A percentile compares a stretch with the other conserved stretches of the same genome.
Evolutionary conservation across 352 stramenopile genomes (phyloP).

Genomic region (Pythium aristosporum): DNA sequence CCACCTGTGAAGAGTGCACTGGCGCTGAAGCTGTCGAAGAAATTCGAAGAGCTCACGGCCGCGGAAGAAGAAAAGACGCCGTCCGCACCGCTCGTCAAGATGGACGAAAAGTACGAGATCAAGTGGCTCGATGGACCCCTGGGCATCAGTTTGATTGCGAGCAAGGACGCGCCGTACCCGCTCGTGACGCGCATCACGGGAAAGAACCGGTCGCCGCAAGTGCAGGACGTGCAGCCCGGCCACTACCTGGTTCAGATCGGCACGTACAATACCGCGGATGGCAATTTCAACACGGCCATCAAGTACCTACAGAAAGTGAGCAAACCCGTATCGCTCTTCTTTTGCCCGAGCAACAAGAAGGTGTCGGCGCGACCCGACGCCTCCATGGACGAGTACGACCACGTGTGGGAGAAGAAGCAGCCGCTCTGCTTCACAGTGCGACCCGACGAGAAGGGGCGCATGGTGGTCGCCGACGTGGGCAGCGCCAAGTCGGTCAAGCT

Average conservation of each 20-base stretch:
- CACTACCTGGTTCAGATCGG: conserved; percentile 89
- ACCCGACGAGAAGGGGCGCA: conserved; percentile 56
- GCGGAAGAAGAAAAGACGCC: conserved; percentile 74
- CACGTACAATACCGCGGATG: conserved; percentile 77
- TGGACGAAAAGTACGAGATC: conserved; percentile 86
- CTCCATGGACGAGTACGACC: conserved; percentile 75
- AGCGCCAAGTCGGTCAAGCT: conserved; percentile 86
- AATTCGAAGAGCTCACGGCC: conserved; percentile 74
- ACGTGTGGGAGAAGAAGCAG: conserved; percentile 90
- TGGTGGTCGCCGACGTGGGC: conserved; percentile 80
- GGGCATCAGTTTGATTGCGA: conserved; percentile 86
- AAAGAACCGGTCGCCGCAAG: conserved; percentile 86
- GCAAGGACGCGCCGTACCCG: conserved; percentile 84
- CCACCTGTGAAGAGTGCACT: conserved; percentile 67
- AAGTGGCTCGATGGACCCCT: conserved; percentile 86
- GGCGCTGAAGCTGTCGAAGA: conserved; percentile 65
- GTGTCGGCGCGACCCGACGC: conserved; percentile 66
- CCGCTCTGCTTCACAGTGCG: conserved; percentile 81
- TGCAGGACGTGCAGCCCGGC: conserved; percentile 83
- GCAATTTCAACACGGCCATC: conserved; percentile 89
- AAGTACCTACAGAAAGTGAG: conserved; percentile 88
- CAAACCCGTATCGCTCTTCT: conserved; percentile 83
- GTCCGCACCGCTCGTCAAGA: conserved; percentile 61
- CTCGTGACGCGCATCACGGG: conserved; percentile 86
- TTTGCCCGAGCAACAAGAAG: conserved; percentile 83